Evolutionary conservation across 225 moss, liverwort and hornwort genomes (phyloP).

Genomic region (Antitrichia curtipendula): DNA sequence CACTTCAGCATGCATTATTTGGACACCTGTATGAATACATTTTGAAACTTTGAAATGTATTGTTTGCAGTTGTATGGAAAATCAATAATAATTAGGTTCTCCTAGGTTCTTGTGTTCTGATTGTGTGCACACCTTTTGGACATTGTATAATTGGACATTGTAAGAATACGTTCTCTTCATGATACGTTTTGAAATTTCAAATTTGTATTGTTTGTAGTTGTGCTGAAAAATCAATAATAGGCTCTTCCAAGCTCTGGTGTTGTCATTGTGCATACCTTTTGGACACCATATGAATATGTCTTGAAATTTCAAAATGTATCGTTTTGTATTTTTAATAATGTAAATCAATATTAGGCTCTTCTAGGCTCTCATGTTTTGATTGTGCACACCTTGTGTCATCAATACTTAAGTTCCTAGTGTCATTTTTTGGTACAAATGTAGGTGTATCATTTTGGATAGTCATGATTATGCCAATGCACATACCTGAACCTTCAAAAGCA

Average conservation of each 20-base stretch:
- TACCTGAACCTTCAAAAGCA: too few species aligned
- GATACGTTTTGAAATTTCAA: too few species aligned
- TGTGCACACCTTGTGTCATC: background rate
- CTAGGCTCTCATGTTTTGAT: rapidly evolving
- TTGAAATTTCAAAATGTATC: background rate
- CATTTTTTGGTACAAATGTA: background rate
- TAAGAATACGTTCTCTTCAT: too few species aligned
- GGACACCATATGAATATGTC: rapidly evolving
- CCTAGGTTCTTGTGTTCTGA: rapidly evolving
- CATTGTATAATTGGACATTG: too few species aligned
- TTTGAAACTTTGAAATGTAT: background rate
- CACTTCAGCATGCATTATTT: background rate
- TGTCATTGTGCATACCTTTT: too few species aligned
- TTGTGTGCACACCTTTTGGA: background rate
- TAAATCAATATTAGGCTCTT: background rate
- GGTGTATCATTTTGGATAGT: background rate
- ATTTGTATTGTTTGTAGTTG: too few species aligned
- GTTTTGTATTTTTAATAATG: background rate
- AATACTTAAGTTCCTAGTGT: background rate
- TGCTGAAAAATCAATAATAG: too few species aligned
- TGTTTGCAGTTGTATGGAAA: too few species aligned
- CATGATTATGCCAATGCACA: background rate
- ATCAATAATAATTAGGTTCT: background rate
- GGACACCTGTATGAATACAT: rapidly evolving
- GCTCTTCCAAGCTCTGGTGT: too few species aligned